Evolutionary conservation across 2,329 filamentous ascomycete genomes (phyloP).

Genomic region (Thielaviopsis populi): DNA sequence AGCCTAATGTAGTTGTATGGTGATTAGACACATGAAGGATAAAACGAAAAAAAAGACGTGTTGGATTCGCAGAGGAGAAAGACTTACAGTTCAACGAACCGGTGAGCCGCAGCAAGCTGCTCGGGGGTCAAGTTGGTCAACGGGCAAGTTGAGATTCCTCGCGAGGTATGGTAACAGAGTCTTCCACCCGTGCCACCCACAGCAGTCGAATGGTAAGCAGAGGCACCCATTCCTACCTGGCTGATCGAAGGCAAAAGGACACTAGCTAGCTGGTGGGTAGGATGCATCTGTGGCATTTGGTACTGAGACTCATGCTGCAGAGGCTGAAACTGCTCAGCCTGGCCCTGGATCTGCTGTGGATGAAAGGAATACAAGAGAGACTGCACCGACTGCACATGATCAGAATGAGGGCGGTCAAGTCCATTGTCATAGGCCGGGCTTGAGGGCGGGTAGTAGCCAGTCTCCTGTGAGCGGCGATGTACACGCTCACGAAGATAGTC

Average conservation of each 20-base stretch:
- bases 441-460: slow-evolving; percentile 18
- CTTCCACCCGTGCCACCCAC: neutral
- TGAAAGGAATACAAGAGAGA: slow-evolving; percentile 25
- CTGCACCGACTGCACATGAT: slow-evolving; percentile 25
- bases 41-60: neutral
- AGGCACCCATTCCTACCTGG: neutral
- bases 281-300: slow-evolving; percentile 19
- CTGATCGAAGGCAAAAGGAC: neutral
- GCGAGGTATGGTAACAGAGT: neutral
- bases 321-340: slow-evolving; percentile 25
- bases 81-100: slow-evolving; percentile 12
- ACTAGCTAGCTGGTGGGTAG: neutral
- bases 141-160: neutral
- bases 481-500: slow-evolving; percentile 10
- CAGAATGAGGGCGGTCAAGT: neutral
- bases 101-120: slow-evolving; percentile 3
- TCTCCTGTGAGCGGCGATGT: slow-evolving; percentile 13
- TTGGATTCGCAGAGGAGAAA: neutral
- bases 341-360: slow-evolving; percentile 23
- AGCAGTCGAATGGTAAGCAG: neutral
- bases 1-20: neutral
- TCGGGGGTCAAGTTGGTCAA: neutral
- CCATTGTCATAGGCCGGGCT: neutral
- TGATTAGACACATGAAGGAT: neutral
- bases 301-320: slow-evolving; percentile 29